These are phyloP conservation scores for Sodiomyces alkalinus DNA, from an alignment of 2,329 filamentous ascomycete species.

Conservation along the genomic window DNA sequence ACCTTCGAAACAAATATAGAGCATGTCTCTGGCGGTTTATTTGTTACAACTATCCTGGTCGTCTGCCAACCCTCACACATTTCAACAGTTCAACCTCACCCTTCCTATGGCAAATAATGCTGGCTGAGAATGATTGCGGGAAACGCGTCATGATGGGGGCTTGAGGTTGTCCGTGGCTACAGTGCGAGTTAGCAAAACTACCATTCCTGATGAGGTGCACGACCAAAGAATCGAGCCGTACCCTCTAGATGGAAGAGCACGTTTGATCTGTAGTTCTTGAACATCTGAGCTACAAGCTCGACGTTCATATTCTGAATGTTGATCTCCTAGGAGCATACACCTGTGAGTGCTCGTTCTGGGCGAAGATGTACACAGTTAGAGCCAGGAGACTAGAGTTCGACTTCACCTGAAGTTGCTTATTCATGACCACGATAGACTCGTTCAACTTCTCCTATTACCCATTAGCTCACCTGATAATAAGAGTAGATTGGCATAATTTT, in stretches of 20 bases:
- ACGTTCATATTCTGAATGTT: conserved; percentile 99
- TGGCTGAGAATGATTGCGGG: too few relatives aligned
- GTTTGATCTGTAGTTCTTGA: conserved; percentile 98
- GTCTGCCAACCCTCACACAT: too few relatives aligned
- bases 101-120: too few relatives aligned
- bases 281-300: conserved; percentile 96
- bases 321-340: conserved; percentile 67
- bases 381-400: conserved; percentile 1
- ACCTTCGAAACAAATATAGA: too few relatives aligned
- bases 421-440: conserved; percentile 82
- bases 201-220: conserved; percentile 6
- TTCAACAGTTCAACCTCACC: too few relatives aligned
- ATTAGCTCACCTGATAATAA: too few relatives aligned
- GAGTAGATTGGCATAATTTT: too few relatives aligned
- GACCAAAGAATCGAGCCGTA: too few relatives aligned
- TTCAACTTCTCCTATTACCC: conserved; percentile 93
- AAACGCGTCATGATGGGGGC: conserved; percentile 45
- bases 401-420: conserved; percentile 83
- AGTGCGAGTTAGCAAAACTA: conserved; percentile 6
- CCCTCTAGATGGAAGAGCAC: conserved; percentile 95
- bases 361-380: background rate
- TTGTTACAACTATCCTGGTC: too few relatives aligned
- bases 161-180: conserved; percentile 72
- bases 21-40: too few relatives aligned
- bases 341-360: background rate